Evolutionary conservation across 495 filamentous ascomycete genomes (phyloP).

Genomic region (Lepidopterella palustris): DNA sequence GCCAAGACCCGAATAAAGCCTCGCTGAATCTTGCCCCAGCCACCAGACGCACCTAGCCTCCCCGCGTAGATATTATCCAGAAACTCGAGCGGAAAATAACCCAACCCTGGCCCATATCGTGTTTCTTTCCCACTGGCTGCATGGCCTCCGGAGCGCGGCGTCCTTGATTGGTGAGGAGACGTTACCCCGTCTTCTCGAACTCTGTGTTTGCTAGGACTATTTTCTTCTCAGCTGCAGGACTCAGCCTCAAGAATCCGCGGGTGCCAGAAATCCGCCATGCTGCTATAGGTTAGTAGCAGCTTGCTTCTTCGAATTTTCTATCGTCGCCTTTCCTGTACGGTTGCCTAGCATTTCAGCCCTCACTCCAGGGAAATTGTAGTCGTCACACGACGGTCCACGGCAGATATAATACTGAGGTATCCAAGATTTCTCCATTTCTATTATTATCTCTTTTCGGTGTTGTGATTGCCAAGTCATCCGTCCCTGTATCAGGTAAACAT

Average conservation of each 20-base stretch:
- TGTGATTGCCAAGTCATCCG: too few relatives aligned
- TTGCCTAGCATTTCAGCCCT: constrained; percentile 1
- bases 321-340: neutral
- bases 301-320: constrained; percentile 1
- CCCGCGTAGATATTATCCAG: too few relatives aligned
- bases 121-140: neutral
- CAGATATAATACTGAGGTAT: too few relatives aligned
- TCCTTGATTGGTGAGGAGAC: neutral
- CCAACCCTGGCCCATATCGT: neutral
- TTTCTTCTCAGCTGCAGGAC: neutral
- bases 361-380: neutral
- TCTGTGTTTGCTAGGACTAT: neutral
- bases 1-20: too few relatives aligned
- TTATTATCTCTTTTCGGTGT: too few relatives aligned
- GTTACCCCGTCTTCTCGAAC: neutral
- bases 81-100: too few relatives aligned
- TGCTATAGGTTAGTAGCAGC: neutral
- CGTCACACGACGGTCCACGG: too few relatives aligned
- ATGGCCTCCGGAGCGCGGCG: neutral
- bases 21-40: too few relatives aligned
- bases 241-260: neutral
- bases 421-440: too few relatives aligned
- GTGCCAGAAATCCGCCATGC: neutral
- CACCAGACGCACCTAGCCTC: too few relatives aligned
- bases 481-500: too few relatives aligned